phyloP scores from a whole-genome alignment of 1,284 basidiomycete species.

The Moesziomyces antarcticus region DNA sequence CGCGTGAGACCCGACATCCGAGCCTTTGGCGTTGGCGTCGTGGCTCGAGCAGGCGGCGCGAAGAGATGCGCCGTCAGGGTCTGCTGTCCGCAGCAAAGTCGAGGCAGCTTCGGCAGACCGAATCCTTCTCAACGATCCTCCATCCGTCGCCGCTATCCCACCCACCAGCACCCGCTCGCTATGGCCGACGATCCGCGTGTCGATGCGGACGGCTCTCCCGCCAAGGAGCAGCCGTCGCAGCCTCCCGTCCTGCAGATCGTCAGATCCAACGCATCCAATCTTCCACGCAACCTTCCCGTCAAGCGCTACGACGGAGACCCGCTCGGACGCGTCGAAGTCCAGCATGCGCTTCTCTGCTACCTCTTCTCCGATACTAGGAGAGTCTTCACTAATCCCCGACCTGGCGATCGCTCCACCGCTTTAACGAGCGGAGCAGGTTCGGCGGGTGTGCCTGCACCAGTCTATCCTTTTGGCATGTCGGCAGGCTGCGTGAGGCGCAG shows the following conservation, averaged over 20 bases:
- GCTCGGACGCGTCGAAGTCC: constrained; percentile 73
- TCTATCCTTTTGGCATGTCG: constrained; percentile 64
- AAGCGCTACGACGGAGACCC: constrained; percentile 66
- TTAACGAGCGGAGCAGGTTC: constrained; percentile 30
- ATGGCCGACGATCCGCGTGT: constrained; percentile 9
- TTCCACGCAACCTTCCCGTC: constrained; percentile 62
- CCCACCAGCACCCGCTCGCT: neutral
- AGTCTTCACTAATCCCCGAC: constrained; percentile 77
- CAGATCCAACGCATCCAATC: constrained; percentile 36
- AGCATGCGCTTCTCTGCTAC: constrained; percentile 82
- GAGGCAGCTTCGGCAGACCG: no score
- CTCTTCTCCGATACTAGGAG: constrained; percentile 78
- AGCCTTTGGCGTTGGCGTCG: neutral
- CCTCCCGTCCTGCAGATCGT: constrained; percentile 28
- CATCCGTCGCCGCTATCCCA: no score
- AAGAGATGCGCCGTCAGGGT: neutral
- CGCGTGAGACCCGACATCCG: neutral
- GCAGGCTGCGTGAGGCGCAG: constrained; percentile 53
- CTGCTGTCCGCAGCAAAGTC: neutral
- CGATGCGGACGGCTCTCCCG: constrained; percentile 10
- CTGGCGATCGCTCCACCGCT: constrained; percentile 24
- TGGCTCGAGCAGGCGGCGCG: neutral
- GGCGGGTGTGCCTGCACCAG: constrained; percentile 43
- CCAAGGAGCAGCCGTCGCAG: constrained; percentile 12
- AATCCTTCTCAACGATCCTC: no score